phyloP scores from a whole-genome alignment of 164 flowering plant genomes.

The Sextonia rubra region DNA sequence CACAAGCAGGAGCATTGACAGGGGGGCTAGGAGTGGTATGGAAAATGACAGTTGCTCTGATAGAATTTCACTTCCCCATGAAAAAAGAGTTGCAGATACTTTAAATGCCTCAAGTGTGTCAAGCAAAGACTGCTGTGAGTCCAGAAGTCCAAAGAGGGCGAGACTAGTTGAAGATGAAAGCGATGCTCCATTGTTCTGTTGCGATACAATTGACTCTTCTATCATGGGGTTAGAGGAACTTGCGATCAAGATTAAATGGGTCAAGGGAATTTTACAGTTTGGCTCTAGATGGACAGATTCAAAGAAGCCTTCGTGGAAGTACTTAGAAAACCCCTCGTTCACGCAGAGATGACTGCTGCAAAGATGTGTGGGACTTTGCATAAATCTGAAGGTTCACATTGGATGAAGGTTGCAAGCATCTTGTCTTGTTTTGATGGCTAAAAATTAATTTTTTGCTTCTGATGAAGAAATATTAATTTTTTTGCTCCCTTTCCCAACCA shows the following conservation, averaged over 20 bases:
- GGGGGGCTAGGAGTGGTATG: not conserved
- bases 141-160: not conserved
- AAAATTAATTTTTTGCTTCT: no score
- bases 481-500: not conserved
- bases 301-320: constrained; percentile 5
- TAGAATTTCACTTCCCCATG: not conserved
- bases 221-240: constrained; percentile 1
- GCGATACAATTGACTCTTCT: constrained; percentile 5
- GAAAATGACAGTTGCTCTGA: not conserved
- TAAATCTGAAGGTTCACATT: not conserved
- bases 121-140: not conserved
- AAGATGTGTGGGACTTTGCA: not conserved
- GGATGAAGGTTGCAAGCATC: not conserved
- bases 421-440: no score
- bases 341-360: not conserved
- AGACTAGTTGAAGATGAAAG: not conserved
- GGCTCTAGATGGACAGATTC: not conserved
- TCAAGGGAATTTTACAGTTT: not conserved
- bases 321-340: not conserved
- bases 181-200: not conserved
- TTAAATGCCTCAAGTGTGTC: not conserved
- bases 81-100: not conserved
- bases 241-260: constrained; percentile 1
- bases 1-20: not conserved
- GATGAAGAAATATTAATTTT: no score